Conservation (phyloP, 2,329 filamentous ascomycete species). For the Fusarium nisikadoi region DNA sequence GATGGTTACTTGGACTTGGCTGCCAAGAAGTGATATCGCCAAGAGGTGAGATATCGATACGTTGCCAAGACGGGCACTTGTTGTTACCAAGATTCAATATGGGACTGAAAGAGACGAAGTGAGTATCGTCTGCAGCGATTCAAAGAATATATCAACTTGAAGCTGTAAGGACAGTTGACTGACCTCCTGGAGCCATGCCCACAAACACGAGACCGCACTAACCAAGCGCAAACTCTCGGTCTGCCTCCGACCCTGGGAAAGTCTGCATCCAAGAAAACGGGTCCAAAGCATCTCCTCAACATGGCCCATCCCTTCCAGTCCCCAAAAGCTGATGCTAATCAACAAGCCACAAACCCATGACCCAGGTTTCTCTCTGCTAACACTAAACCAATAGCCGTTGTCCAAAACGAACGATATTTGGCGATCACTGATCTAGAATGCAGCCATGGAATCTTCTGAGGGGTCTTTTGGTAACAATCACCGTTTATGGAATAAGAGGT, state of each 20-base stretch:
- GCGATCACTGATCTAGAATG: background rate
- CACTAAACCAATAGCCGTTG: background rate
- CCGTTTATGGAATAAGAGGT: background rate
- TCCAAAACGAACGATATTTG: background rate
- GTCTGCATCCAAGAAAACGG: background rate
- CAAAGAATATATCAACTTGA: background rate
- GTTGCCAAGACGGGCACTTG: constrained; percentile 1
- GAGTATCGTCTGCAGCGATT: background rate
- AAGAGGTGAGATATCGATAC: background rate
- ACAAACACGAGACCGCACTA: background rate
- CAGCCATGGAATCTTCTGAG: background rate
- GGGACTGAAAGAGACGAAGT: background rate
- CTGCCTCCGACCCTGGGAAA: background rate
- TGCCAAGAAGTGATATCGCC: background rate
- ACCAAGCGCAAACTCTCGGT: background rate
- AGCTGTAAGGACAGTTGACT: background rate
- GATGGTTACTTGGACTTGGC: background rate
- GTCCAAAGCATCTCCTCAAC: background rate
- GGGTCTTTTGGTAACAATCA: background rate
- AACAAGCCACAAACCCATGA: background rate
- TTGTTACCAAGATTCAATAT: background rate
- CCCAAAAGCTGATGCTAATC: background rate
- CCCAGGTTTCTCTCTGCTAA: background rate
- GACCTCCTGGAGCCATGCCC: background rate
- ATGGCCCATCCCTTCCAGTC: background rate